phyloP scores from a whole-genome alignment of 495 filamentous ascomycete species.

The Talaromyces adpressus region DNA sequence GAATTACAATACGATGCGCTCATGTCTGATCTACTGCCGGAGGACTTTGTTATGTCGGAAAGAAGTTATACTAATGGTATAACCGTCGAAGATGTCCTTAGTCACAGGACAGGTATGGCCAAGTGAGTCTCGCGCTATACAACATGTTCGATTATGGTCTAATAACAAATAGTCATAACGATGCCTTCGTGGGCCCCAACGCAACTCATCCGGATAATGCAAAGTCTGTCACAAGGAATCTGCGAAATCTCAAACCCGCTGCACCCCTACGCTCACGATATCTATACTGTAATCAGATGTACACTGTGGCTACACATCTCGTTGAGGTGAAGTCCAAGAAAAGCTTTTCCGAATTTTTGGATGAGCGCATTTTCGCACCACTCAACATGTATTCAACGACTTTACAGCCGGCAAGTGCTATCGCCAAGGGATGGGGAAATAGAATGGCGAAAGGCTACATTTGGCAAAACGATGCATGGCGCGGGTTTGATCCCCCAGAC shows the following conservation, averaged over 20 bases:
- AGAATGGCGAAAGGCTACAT: slow-evolving; percentile 26
- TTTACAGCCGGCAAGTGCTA: slow-evolving; percentile 23
- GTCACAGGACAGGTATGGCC: slow-evolving; percentile 21
- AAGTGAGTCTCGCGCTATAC: slow-evolving; percentile 12
- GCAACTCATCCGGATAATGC: slow-evolving; percentile 14
- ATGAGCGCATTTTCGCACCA: slow-evolving; percentile 32
- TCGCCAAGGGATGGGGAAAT: slow-evolving; percentile 18
- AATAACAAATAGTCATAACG: slow-evolving; percentile 11
- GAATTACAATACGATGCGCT: slow-evolving; percentile 19
- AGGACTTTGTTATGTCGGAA: slow-evolving; percentile 23
- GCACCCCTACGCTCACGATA: slow-evolving; percentile 29
- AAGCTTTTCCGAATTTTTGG: slow-evolving; percentile 29
- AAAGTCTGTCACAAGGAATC: slow-evolving; percentile 19
- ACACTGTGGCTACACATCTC: slow-evolving; percentile 29
- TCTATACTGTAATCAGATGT: slow-evolving; percentile 47
- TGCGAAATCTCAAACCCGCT: slow-evolving; percentile 30
- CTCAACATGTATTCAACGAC: slow-evolving; percentile 25
- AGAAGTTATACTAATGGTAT: slow-evolving; percentile 17
- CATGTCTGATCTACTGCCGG: slow-evolving; percentile 21
- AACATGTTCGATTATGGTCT: background rate
- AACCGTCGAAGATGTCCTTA: slow-evolving; percentile 22
- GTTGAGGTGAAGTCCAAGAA: slow-evolving; percentile 33
- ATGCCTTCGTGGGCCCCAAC: slow-evolving; percentile 11
- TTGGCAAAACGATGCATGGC: slow-evolving; percentile 9
- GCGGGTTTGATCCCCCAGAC: slow-evolving; percentile 9